Base-by-base conservation (phyloP, 139 green algal species). In the Tetradesmus obliquus region DNA sequence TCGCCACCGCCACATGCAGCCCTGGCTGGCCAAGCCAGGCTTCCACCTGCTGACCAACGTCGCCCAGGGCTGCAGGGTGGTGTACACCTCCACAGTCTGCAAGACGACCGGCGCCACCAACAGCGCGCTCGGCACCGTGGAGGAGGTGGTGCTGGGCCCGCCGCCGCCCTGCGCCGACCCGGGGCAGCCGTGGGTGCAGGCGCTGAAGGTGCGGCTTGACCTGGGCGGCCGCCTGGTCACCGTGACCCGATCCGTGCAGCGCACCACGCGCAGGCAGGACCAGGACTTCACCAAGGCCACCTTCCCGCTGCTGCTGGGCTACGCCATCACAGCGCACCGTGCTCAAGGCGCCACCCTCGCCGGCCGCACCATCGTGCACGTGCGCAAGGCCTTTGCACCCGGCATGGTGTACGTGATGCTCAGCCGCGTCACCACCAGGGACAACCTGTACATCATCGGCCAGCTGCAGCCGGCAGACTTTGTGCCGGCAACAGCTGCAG, bases 331-430 rank as follows among this genome's bases (percentile, higher is more conserved):
- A 22, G 86, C 71, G 0, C 86, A 90, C 71, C 17, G 86, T 5
- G 54, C 53, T 2, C 86, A 90, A n/a, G 86, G 86, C 3, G 72
- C 54, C 5, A 90, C 86, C 5, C 66, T 90, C 19, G 1, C 53
- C 3, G 86, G 86, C 13, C 51, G 4, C 20, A 55, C 22, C 71
- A 84, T 90, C 69, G 5, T 90, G 20, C 86, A 84, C 3, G 72
- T 57, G 9, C 71, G 86, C 10, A 32, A 5, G 2, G 86, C 55
- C 54, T 90, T 90, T n/a, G n/a, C 86, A 3, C 71, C 86, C 7
- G 86, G 62, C 15, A 72, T 66, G 15, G 5, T 82, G 66, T 90
- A 90, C 69, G 86, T 90, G 12, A 83, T 83, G 86, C 86, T 90
- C 6, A 82, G 57, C 5, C 62, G 86, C 17, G 86, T 82, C 0